Evolutionary conservation across 2,329 filamentous ascomycete genomes (phyloP).

Genomic region (Lecanicillium sp.): DNA sequence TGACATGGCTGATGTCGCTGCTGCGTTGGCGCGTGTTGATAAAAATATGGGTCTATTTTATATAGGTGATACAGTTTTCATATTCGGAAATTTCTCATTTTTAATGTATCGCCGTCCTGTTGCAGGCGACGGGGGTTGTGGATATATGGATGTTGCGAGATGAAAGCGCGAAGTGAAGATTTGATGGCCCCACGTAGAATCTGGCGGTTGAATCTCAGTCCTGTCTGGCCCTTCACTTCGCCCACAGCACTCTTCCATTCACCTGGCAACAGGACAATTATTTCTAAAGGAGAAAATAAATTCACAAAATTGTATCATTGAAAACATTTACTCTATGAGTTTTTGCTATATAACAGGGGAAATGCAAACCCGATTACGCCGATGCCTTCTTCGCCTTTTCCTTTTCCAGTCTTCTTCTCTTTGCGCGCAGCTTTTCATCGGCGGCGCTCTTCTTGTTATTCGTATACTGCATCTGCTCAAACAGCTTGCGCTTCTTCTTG

Average conservation of each 20-base stretch:
- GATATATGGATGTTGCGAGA: not conserved
- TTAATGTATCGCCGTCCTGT: no score
- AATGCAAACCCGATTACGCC: conserved; percentile 23
- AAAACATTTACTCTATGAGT: conserved; percentile 9
- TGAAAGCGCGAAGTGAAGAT: not conserved
- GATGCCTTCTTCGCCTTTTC: conserved; percentile 40
- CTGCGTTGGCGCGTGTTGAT: not conserved
- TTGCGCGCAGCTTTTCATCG: conserved; percentile 77
- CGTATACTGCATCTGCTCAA: conserved; percentile 95
- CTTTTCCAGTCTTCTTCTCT: conserved; percentile 86
- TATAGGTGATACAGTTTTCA: not conserved
- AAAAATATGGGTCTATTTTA: no score
- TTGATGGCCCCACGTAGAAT: not conserved
- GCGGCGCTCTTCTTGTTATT: conserved; percentile 91
- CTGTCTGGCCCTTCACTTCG: no score
- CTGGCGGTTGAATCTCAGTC: no score
- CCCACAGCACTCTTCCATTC: no score
- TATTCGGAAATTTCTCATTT: not conserved
- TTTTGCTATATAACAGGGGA: conserved; percentile 14
- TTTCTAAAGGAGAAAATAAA: no score
- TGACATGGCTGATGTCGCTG: conserved; percentile 17
- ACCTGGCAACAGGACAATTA: no score
- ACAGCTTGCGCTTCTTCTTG: conserved; percentile 94
- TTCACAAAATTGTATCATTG: conserved; percentile 7
- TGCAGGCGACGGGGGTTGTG: no score